phyloP scores from a whole-genome alignment of 2,329 filamentous ascomycete genomes.

The Penicillium sp. region DNA sequence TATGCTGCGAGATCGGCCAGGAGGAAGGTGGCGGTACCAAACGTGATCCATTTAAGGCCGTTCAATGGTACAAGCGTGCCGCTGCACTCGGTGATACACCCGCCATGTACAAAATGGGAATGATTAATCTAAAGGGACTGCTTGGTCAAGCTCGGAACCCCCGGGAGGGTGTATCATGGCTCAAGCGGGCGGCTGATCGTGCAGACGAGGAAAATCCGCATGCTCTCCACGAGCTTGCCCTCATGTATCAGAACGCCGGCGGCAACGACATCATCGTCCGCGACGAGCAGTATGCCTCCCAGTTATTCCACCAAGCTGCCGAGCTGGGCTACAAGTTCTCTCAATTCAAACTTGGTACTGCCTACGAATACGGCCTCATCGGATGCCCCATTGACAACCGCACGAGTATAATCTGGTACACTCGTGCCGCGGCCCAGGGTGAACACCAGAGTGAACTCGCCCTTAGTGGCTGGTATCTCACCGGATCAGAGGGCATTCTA shows the following conservation, averaged over 20 bases:
- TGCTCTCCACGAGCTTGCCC: conserved; percentile 81
- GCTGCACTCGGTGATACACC: conserved; percentile 86
- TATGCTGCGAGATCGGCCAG: conserved; percentile 94
- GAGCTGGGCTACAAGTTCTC: conserved; percentile 93
- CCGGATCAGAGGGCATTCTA: conserved; percentile 81
- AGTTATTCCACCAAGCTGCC: conserved; percentile 80
- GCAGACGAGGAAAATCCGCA: conserved; percentile 91
- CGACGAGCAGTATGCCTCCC: conserved; percentile 78
- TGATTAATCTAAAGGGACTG: conserved; percentile 90
- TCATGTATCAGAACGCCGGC: conserved; percentile 58
- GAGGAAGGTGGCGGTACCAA: conserved; percentile 93
- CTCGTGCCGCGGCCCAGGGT: conserved; percentile 82
- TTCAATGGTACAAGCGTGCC: conserved; percentile 96
- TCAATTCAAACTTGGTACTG: conserved; percentile 83
- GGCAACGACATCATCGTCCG: conserved; percentile 70
- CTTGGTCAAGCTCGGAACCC: conserved; percentile 83
- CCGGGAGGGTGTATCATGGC: conserved; percentile 83
- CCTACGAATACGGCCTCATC: conserved; percentile 84
- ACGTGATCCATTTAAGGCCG: conserved; percentile 86
- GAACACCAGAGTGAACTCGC: conserved; percentile 91
- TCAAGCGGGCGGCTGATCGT: conserved; percentile 86
- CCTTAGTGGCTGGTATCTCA: conserved; percentile 90
- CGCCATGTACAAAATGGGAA: conserved; percentile 98
- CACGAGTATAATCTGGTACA: conserved; percentile 91
- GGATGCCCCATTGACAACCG: conserved; percentile 80